Percentiles rank a stretch among this genome's conserved stretches.
Evolutionary conservation across 2,329 filamentous ascomycete genomes (phyloP).

Genomic region (Beauveria brongniartii): DNA sequence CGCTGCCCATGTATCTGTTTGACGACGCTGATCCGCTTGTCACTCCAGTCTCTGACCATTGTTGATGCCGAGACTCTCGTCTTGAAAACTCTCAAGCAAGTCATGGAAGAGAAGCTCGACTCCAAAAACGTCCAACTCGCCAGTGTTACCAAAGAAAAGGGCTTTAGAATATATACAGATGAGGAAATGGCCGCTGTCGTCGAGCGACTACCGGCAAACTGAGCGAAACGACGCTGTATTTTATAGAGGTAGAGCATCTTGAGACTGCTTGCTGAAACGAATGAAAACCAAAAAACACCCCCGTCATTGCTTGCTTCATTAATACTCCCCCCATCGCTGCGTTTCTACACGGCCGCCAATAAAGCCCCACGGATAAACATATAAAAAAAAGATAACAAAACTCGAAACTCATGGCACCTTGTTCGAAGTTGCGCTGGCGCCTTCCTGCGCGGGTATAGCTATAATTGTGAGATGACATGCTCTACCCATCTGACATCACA

Average conservation of each 20-base stretch:
- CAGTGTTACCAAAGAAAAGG: constrained; percentile 94
- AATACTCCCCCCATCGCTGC: background rate
- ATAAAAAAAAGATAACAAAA: background rate
- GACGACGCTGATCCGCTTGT: constrained; percentile 9
- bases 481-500: background rate
- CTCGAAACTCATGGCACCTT: background rate
- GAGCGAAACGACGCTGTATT: constrained; percentile 17
- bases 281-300: background rate
- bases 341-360: background rate
- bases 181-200: constrained; percentile 95
- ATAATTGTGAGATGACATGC: background rate
- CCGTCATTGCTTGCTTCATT: background rate
- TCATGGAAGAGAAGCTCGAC: constrained; percentile 99
- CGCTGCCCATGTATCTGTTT: background rate
- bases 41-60: constrained; percentile 69
- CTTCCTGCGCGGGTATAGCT: background rate
- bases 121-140: constrained; percentile 97
- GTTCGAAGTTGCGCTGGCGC: background rate
- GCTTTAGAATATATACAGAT: constrained; percentile 97
- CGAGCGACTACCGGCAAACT: constrained; percentile 67
- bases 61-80: constrained; percentile 89
- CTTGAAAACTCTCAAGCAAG: constrained; percentile 96
- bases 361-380: background rate
- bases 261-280: constrained; percentile 3
- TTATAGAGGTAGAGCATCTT: constrained; percentile 12